A percentile compares a stretch with the other conserved stretches of the same genome.
Evolutionary conservation across 768 basidiomycete genomes (phyloP).

Genomic region (Tricholoma flavovirens): DNA sequence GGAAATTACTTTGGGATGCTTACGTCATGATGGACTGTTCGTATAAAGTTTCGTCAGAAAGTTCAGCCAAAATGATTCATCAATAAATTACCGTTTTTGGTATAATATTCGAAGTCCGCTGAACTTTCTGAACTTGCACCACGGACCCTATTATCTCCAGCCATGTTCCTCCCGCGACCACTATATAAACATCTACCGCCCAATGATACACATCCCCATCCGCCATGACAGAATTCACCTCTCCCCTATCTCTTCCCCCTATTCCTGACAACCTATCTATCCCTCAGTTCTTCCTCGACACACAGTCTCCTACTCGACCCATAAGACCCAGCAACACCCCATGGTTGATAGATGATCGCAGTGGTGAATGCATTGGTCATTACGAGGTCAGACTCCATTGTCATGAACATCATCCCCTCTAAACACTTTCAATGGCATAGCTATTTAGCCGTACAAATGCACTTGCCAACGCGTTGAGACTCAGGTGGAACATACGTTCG

Average conservation of each 20-base stretch:
- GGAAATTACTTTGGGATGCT: no score
- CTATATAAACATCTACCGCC: background rate
- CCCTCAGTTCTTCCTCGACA: conserved; percentile 60
- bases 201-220: conserved; percentile 1
- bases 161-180: conserved; percentile 1
- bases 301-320: conserved; percentile 36
- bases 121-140: no score
- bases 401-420: background rate
- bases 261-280: conserved; percentile 62
- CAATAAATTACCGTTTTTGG: no score
- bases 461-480: conserved; percentile 49
- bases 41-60: no score
- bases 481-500: conserved; percentile 45
- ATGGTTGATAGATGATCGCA: conserved; percentile 56
- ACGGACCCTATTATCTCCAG: no score
- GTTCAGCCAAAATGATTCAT: no score
- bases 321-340: conserved; percentile 38
- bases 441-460: conserved; percentile 38
- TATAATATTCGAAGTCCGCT: no score
- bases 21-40: background rate
- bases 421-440: conserved; percentile 25
- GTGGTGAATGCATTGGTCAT: conserved; percentile 36
- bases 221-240: conserved; percentile 31
- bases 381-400: conserved; percentile 37
- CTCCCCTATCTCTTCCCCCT: conserved; percentile 26